These are phyloP conservation scores for Populus hybrid DNA, from an alignment of 441 rosid genomes.

Conservation along the genomic window DNA sequence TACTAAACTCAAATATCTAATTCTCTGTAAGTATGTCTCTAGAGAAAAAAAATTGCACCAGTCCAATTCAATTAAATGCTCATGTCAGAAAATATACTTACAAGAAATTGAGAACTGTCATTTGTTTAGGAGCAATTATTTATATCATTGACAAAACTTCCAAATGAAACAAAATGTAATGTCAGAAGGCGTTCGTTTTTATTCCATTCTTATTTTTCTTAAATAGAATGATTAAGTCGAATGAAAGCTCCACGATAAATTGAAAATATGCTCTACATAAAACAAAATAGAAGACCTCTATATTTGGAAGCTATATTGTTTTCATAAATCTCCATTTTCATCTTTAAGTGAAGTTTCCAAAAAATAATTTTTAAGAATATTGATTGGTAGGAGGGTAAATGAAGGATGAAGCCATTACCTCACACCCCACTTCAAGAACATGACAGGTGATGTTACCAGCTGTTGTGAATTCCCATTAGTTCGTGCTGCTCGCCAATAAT, in stretches of 20 bases:
- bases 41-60: not conserved
- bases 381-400: not conserved
- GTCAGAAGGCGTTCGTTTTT: no score
- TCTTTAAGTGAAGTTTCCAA: not conserved
- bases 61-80: not conserved
- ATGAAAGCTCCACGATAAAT: not conserved
- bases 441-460: not conserved
- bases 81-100: not conserved
- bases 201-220: no score
- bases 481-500: conserved; percentile 5
- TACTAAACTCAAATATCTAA: not conserved
- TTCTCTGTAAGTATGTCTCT: not conserved
- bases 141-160: not conserved
- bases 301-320: not conserved
- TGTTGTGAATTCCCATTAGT: not conserved
- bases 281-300: not conserved
- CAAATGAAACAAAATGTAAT: not conserved
- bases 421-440: not conserved
- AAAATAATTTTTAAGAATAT: not conserved
- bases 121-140: not conserved
- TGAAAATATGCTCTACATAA: not conserved
- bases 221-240: no score
- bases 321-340: not conserved
- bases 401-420: not conserved
- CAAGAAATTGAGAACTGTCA: not conserved